A percentile compares a stretch with the other conserved stretches of the same genome.
Conservation (phyloP, 2,329 filamentous ascomycete genomes). For the Esteya vermicola region DNA sequence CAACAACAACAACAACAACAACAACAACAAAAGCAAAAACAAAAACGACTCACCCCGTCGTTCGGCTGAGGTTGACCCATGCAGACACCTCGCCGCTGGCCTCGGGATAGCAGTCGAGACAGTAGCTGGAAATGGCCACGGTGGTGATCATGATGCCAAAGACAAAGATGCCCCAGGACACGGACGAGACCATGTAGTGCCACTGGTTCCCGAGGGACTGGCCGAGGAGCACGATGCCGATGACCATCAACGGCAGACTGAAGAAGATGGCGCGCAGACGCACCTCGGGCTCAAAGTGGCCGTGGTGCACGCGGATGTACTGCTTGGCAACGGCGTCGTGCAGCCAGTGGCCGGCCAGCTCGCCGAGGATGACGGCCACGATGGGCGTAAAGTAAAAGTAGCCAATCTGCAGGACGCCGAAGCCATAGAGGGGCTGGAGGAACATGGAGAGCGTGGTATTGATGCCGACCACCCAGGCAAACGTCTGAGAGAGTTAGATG, state of each 20-base stretch:
- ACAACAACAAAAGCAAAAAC: neutral
- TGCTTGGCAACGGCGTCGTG: conserved; percentile 33
- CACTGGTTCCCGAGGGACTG: conserved; percentile 33
- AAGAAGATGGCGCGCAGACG: conserved; percentile 34
- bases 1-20: neutral
- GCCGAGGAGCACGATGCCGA: conserved; percentile 36
- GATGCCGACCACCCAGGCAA: conserved; percentile 38
- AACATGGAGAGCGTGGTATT: conserved; percentile 42
- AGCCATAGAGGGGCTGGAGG: conserved; percentile 32
- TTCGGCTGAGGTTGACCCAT: conserved; percentile 35
- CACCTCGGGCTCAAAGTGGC: conserved; percentile 42
- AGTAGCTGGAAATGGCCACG: conserved; percentile 35
- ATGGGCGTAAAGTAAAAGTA: conserved; percentile 45
- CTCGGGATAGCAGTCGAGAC: conserved; percentile 39
- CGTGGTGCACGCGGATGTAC: conserved; percentile 30
- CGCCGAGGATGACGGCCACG: conserved; percentile 37
- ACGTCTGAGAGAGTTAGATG: conserved; percentile 17
- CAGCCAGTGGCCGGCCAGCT: conserved; percentile 39
- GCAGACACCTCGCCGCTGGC: conserved; percentile 37
- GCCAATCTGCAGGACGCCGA: conserved; percentile 34
- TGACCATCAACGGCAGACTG: conserved; percentile 31
- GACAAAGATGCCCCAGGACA: conserved; percentile 38
- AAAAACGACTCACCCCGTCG: conserved; percentile 19
- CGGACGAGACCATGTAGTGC: conserved; percentile 35
- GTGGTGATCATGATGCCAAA: conserved; percentile 42